These are phyloP conservation scores for Byssothecium circinans DNA, from an alignment of 2,329 filamentous ascomycete species.

Conservation along the genomic window DNA sequence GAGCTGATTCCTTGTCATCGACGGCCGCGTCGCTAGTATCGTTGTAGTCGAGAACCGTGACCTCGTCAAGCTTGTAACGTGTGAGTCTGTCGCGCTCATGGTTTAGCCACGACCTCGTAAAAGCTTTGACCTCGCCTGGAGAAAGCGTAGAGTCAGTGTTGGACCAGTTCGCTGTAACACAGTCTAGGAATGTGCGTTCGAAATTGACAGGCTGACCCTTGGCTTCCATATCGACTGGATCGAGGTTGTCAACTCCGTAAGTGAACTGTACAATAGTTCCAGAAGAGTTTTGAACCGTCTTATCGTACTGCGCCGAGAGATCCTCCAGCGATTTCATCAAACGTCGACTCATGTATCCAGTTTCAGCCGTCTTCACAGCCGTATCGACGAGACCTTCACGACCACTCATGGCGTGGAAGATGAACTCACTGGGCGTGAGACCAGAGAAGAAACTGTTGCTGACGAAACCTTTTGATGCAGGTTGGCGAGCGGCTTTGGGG, in stretches of 20 bases:
- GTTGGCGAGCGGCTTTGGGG: slow-evolving; percentile 85
- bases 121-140: slow-evolving; percentile 70
- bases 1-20: slow-evolving; percentile 68
- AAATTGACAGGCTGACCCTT: slow-evolving; percentile 91
- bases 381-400: slow-evolving; percentile 99
- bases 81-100: slow-evolving; percentile 63
- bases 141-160: slow-evolving; percentile 73
- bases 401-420: slow-evolving; percentile 98
- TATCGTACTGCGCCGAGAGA: slow-evolving; percentile 88
- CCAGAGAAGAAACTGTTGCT: slow-evolving; percentile 97
- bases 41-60: slow-evolving; percentile 63
- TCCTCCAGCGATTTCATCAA: slow-evolving; percentile 98
- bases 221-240: slow-evolving; percentile 97
- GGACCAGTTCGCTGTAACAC: slow-evolving; percentile 73
- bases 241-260: slow-evolving; percentile 92
- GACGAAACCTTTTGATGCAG: slow-evolving; percentile 96
- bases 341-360: slow-evolving; percentile 97
- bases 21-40: slow-evolving; percentile 65
- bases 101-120: slow-evolving; percentile 69
- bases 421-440: slow-evolving; percentile 84
- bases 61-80: slow-evolving; percentile 36
- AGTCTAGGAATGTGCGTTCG: slow-evolving; percentile 83
- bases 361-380: slow-evolving; percentile 97
- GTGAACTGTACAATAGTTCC: slow-evolving; percentile 93
- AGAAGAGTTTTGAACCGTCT: slow-evolving; percentile 89